Evolutionary conservation across 2,329 filamentous ascomycete genomes (phyloP).

Genomic region (Arthrobotrys pseudoclavata): DNA sequence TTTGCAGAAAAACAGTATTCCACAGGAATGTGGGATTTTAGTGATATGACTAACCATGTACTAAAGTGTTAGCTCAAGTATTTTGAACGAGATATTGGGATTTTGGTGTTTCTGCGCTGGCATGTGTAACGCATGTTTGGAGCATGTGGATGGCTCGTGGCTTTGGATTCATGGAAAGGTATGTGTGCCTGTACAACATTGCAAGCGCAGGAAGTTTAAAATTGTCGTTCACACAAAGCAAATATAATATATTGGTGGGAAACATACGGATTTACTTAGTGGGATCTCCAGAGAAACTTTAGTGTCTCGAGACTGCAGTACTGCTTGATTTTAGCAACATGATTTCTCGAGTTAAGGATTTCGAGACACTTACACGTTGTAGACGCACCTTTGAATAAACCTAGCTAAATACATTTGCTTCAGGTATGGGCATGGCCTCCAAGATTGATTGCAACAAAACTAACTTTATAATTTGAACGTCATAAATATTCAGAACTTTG

Average conservation of each 20-base stretch:
- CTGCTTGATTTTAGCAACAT: neutral
- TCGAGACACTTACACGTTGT: no score
- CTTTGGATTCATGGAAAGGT: neutral
- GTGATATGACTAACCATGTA: neutral
- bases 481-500: neutral
- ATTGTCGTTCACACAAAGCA: no score
- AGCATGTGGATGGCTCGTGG: neutral
- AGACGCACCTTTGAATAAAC: neutral
- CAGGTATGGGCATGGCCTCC: no score
- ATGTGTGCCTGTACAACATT: neutral
- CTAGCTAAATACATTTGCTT: neutral
- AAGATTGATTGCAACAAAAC: neutral
- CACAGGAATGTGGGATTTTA: constrained; percentile 3
- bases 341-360: no score
- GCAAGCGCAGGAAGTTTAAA: neutral
- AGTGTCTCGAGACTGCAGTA: no score
- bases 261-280: no score
- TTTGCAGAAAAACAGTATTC: constrained; percentile 4
- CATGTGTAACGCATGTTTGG: neutral
- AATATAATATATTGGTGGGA: no score
- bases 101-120: neutral
- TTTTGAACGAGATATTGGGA: neutral
- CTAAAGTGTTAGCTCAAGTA: neutral
- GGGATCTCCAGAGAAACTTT: no score
- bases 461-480: neutral